Base-by-base conservation (phyloP, 352 stramenopile species). In the Globisporangium barbulae region DNA sequence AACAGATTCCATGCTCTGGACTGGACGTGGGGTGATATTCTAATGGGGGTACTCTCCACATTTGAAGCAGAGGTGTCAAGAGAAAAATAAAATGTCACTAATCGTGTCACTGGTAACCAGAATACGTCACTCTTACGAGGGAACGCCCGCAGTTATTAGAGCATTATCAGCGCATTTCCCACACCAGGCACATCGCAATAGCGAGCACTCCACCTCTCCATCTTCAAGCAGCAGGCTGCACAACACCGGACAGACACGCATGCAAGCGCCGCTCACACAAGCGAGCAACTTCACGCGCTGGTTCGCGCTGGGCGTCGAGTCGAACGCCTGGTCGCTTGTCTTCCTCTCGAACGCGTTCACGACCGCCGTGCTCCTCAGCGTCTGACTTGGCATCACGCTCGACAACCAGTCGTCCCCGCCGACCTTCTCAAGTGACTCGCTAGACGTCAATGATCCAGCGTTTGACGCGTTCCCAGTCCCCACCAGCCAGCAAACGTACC, bases 271-370 rank as follows among this genome's bases (percentile, higher is more conserved):
- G 17, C 15, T 10, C 35, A 3, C 28, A 19, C 15, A 13, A 13
- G 8, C 15, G 30, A 47, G 30, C 39, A 60, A 60, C 60, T 47
- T 60, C 28, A n/a, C 56, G 50, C 60, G 30, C 50, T 54, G 49
- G 59, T 37, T 65, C 35, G 39, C 30, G 19, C 17, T 45, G 15
- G 49, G 49, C 25, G 39, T 59, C 49, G 50, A 59, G 28, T 47
- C 15, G 15, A 60, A 64, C 19, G 37, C 59, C 25, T 59, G 25
- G 50, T 28, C 37, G 3, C 59, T 65, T 28, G 39, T 60, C 39
- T 41, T 65, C 25, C 25, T 59, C 31, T 41, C 49, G 28, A 60
- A 9, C 59, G 15, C 59, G 2, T 2, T 17, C 15, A 30, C 59
- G 28, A 17, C 35, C 17, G 25, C 28, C 25, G 2, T 25, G 19